Percentiles rank a stretch among this genome's conserved stretches.
Conservation (phyloP, 1,284 basidiomycete species). For the Spongiforma sp. region DNA sequence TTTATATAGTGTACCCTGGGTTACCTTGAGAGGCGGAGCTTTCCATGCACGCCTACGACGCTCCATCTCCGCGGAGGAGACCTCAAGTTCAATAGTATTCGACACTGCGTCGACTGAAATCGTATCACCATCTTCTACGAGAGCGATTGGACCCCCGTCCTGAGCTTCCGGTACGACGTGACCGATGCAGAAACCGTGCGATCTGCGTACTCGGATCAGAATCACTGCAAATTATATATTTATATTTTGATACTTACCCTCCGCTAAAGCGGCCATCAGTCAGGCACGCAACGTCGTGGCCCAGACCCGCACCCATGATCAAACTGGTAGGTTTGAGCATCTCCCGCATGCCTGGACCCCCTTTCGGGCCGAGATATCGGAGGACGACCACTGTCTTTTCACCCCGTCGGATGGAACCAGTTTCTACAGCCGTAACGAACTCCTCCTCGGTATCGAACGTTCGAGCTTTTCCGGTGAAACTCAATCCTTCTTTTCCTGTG, state of each 20-base stretch:
- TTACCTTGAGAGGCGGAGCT: constrained; percentile 86
- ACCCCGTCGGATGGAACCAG: constrained; percentile 80
- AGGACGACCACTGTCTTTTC: constrained; percentile 92
- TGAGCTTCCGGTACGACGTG: constrained; percentile 93
- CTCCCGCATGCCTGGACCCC: constrained; percentile 94
- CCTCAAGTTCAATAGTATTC: constrained; percentile 80
- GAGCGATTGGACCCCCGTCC: constrained; percentile 89
- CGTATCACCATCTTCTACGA: constrained; percentile 87
- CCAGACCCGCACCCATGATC: constrained; percentile 94
- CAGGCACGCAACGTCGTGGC: constrained; percentile 87
- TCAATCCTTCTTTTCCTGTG: constrained; percentile 90
- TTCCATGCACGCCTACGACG: constrained; percentile 72
- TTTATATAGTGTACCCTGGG: constrained; percentile 86
- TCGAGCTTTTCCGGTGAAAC: constrained; percentile 84
- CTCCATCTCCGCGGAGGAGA: constrained; percentile 75
- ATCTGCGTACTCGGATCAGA: constrained; percentile 48
- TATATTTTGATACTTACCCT: constrained; percentile 58
- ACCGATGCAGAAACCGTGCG: constrained; percentile 90
- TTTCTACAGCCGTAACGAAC: constrained; percentile 82
- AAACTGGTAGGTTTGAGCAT: constrained; percentile 92
- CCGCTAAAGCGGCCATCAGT: constrained; percentile 96
- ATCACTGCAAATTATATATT: constrained; percentile 7
- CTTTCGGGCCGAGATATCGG: constrained; percentile 89
- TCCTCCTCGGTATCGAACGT: constrained; percentile 86
- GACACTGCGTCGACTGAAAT: constrained; percentile 86